A percentile compares a stretch with the other conserved stretches of the same genome.
phyloP scores from a whole-genome alignment of 768 basidiomycete species.

The Agaricus sinodeliciosus region DNA sequence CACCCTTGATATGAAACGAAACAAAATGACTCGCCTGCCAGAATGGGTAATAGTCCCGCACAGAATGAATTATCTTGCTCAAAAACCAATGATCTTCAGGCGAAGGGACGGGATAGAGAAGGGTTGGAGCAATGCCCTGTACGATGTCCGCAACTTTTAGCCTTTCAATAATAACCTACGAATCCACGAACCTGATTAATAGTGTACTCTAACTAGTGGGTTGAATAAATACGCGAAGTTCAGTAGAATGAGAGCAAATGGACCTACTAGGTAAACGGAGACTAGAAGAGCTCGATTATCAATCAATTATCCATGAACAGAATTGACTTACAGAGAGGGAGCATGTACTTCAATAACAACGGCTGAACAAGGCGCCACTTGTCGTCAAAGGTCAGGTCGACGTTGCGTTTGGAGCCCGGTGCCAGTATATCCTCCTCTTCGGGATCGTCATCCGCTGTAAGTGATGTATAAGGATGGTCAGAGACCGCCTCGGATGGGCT shows the following conservation, averaged over 20 bases:
- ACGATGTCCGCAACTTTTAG: not conserved
- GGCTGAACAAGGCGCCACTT: conserved; percentile 83
- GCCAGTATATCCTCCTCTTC: conserved; percentile 34
- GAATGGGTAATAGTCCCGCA: conserved; percentile 91
- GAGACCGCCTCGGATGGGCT: conserved; percentile 23
- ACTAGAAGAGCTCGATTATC: conserved; percentile 17
- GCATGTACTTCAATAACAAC: conserved; percentile 77
- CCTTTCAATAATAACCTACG: not conserved
- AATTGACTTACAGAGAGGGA: conserved; percentile 73
- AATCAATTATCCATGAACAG: not conserved
- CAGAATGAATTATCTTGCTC: conserved; percentile 70
- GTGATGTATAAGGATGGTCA: conserved; percentile 37
- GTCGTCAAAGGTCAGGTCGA: conserved; percentile 57
- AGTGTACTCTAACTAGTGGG: conserved; percentile 74
- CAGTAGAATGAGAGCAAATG: not conserved
- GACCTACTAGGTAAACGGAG: conserved; percentile 39
- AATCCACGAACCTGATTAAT: conserved; percentile 64
- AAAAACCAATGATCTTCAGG: conserved; percentile 53
- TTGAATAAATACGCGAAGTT: not conserved
- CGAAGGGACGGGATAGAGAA: conserved; percentile 81
- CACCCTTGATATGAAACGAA: not conserved
- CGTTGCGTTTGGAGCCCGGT: conserved; percentile 32
- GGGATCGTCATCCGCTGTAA: conserved; percentile 33
- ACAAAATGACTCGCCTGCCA: conserved; percentile 60
- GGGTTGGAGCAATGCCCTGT: conserved; percentile 83